Evolutionary conservation across 768 basidiomycete genomes (phyloP).

Genomic region (Cyclocybe cylindracea): DNA sequence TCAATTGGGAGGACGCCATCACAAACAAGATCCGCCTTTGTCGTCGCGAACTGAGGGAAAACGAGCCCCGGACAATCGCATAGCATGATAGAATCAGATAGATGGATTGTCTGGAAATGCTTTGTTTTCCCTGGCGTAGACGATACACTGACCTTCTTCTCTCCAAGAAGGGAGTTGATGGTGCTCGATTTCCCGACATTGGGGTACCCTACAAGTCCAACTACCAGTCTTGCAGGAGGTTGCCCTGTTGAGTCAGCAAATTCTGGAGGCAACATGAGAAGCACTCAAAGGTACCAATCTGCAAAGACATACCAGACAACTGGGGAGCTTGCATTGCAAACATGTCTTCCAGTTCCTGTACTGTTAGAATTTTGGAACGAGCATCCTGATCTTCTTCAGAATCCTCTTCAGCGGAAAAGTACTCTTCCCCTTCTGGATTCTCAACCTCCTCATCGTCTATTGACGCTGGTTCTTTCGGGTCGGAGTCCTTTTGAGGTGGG

Average conservation of each 20-base stretch:
- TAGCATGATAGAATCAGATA: slow-evolving; percentile 83
- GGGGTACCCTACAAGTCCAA: slow-evolving; percentile 96
- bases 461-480: slow-evolving; percentile 18
- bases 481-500: slow-evolving; percentile 4
- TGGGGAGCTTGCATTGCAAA: slow-evolving; percentile 75
- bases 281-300: neutral
- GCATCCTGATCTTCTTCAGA: slow-evolving; percentile 54
- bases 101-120: slow-evolving; percentile 96
- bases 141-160: slow-evolving; percentile 98
- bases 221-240: slow-evolving; percentile 62
- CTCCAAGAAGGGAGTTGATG: slow-evolving; percentile 93
- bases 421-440: slow-evolving; percentile 39
- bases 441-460: slow-evolving; percentile 28
- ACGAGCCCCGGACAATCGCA: slow-evolving; percentile 99
- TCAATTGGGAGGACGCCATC: slow-evolving; percentile 98
- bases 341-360: slow-evolving; percentile 84
- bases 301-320: slow-evolving; percentile 50
- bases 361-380: slow-evolving; percentile 78
- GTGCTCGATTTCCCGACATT: slow-evolving; percentile 99
- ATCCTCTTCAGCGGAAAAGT: slow-evolving; percentile 58
- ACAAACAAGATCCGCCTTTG: slow-evolving; percentile 93
- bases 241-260: slow-evolving; percentile 63
- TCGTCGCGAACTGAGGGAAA: slow-evolving; percentile 97
- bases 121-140: slow-evolving; percentile 98
- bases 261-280: slow-evolving; percentile 34